phyloP scores from a whole-genome alignment of 2,329 filamentous ascomycete species.

The Coccinonectria pachysandricola region DNA sequence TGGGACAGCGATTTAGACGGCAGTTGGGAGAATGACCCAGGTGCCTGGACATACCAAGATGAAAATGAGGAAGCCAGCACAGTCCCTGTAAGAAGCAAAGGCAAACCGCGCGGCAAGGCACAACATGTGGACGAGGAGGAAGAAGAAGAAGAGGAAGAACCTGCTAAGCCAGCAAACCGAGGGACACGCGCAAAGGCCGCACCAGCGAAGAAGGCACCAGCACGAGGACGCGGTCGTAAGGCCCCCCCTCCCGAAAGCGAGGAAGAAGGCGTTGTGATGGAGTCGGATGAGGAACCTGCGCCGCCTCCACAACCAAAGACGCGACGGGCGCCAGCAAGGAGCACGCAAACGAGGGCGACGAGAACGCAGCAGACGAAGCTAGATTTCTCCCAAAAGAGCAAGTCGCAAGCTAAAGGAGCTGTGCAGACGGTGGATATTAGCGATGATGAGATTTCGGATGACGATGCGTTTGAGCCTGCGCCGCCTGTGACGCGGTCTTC shows the following conservation, averaged over 20 bases:
- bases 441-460: constrained; percentile 55
- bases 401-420: constrained; percentile 34
- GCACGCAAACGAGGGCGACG: constrained; percentile 6
- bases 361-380: constrained; percentile 24
- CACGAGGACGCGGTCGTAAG: constrained; percentile 30
- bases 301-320: constrained; percentile 25
- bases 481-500: constrained; percentile 26
- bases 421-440: constrained; percentile 52
- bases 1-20: constrained; percentile 93
- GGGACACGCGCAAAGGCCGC: constrained; percentile 23
- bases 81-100: constrained; percentile 1
- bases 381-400: constrained; percentile 29
- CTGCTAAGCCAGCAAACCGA: constrained; percentile 24
- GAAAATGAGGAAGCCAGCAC: constrained; percentile 7
- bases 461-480: constrained; percentile 49
- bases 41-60: constrained; percentile 35
- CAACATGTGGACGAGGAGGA: constrained; percentile 20
- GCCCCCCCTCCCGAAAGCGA: constrained; percentile 25
- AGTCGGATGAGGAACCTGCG: constrained; percentile 38
- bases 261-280: constrained; percentile 42
- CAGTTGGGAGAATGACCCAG: constrained; percentile 70
- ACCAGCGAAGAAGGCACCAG: constrained; percentile 36
- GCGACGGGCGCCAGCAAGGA: constrained; percentile 13
- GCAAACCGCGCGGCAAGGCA: constrained; percentile 10
- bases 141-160: constrained; percentile 38